These are phyloP conservation scores for Solanum clarkiae DNA, from an alignment of 257 asterid genomes.

Conservation along the genomic window DNA sequence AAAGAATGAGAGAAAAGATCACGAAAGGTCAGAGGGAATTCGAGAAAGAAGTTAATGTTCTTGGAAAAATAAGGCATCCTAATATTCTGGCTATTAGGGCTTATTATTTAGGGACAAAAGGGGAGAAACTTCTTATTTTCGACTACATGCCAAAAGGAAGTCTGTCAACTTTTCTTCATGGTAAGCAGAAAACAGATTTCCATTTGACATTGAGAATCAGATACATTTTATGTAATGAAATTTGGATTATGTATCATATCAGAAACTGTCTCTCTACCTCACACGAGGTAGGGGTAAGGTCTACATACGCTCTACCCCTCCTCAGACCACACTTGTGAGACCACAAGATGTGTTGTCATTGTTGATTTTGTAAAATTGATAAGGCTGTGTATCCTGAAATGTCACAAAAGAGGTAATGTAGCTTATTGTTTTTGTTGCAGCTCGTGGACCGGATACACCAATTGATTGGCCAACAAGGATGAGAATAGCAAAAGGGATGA, in stretches of 20 bases:
- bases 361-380: neutral
- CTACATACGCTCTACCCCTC: neutral
- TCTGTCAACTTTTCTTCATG: conserved; percentile 76
- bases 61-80: conserved; percentile 75
- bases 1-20: conserved; percentile 85
- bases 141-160: conserved; percentile 93
- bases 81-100: conserved; percentile 85
- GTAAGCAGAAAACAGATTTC: conserved; percentile 14
- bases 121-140: conserved; percentile 85
- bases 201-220: neutral
- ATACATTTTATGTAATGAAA: neutral
- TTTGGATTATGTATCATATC: neutral
- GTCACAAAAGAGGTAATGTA: neutral
- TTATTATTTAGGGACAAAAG: conserved; percentile 86
- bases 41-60: conserved; percentile 57
- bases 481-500: conserved; percentile 68
- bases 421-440: conserved; percentile 24
- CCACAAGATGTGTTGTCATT: too few relatives aligned
- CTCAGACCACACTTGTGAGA: neutral
- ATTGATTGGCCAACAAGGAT: conserved; percentile 70
- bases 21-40: conserved; percentile 74
- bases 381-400: neutral
- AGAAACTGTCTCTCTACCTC: neutral
- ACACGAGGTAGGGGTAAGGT: neutral
- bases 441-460: conserved; percentile 67